phyloP scores from a whole-genome alignment of 805 yeast species.

The Saccharomycopsis fermentans region DNA sequence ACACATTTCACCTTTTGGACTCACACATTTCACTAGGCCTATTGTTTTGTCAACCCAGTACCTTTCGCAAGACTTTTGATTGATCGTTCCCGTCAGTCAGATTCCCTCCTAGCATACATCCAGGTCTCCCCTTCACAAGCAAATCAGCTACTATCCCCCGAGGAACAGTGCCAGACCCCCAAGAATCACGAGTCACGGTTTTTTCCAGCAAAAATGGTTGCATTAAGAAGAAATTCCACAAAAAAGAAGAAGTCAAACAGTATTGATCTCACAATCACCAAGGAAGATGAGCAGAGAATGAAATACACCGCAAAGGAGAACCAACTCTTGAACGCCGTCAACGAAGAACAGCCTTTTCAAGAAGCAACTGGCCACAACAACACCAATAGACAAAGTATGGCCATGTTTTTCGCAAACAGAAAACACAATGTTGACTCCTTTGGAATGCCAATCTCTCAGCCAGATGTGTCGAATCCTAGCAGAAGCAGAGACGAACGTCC shows the following conservation, averaged over 20 bases:
- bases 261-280: slow-evolving; percentile 42
- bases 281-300: slow-evolving; percentile 16
- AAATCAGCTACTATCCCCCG: too few relatives aligned
- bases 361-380: slow-evolving; percentile 33
- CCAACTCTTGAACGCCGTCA: slow-evolving; percentile 88
- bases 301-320: slow-evolving; percentile 34
- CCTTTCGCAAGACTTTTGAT: too few relatives aligned
- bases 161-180: not conserved
- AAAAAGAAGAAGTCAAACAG: slow-evolving; percentile 20
- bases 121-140: too few relatives aligned
- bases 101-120: too few relatives aligned
- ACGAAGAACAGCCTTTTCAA: slow-evolving; percentile 94
- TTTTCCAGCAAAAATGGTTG: slow-evolving; percentile 15
- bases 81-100: too few relatives aligned
- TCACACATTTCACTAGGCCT: too few relatives aligned
- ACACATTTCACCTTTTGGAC: too few relatives aligned
- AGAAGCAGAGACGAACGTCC: slow-evolving; percentile 94
- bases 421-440: slow-evolving; percentile 67
- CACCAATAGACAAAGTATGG: slow-evolving; percentile 30
- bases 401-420: slow-evolving; percentile 32
- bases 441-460: slow-evolving; percentile 67
- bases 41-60: too few relatives aligned
- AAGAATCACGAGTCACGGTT: too few relatives aligned
- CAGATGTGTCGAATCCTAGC: slow-evolving; percentile 90
- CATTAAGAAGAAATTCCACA: slow-evolving; percentile 12